These are phyloP conservation scores for Niebla homalea DNA, from an alignment of 495 filamentous ascomycete species.

Conservation along the genomic window DNA sequence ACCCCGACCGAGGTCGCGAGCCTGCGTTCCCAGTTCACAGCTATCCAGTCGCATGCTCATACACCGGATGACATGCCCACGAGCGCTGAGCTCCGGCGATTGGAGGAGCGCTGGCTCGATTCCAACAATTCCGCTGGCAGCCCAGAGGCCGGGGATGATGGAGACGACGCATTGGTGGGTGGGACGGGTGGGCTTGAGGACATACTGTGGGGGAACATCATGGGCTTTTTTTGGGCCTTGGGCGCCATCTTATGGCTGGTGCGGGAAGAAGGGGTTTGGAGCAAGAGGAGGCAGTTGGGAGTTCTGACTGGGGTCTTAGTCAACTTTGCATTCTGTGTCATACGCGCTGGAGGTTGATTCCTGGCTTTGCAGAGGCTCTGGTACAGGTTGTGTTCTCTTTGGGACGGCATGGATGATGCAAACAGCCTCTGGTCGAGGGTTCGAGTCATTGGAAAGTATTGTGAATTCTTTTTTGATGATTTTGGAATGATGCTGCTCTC, in stretches of 20 bases:
- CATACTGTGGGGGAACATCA: slow-evolving; percentile 74
- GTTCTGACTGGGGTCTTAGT: slow-evolving; percentile 69
- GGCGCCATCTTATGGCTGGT: slow-evolving; percentile 73
- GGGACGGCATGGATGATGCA: neutral
- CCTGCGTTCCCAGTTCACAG: slow-evolving; percentile 73
- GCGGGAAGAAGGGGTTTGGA: slow-evolving; percentile 82
- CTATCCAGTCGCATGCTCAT: slow-evolving; percentile 59
- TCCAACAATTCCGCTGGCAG: slow-evolving; percentile 31
- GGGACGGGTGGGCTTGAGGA: slow-evolving; percentile 53
- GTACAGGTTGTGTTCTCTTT: neutral
- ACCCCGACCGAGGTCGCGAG: slow-evolving; percentile 65
- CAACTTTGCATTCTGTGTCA: slow-evolving; percentile 55
- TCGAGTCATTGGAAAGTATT: too few relatives aligned
- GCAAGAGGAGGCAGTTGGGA: slow-evolving; percentile 65
- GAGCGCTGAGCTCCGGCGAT: slow-evolving; percentile 39
- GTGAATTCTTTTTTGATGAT: neutral
- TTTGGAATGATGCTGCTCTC: too few relatives aligned
- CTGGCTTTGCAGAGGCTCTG: neutral
- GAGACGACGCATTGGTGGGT: slow-evolving; percentile 31
- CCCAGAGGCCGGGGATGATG: slow-evolving; percentile 40
- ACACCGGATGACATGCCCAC: slow-evolving; percentile 79
- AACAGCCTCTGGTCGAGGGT: too few relatives aligned
- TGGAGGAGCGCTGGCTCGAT: slow-evolving; percentile 93
- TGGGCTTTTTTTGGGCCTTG: slow-evolving; percentile 90
- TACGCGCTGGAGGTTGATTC: slow-evolving; percentile 30